Evolutionary conservation across 1,284 basidiomycete species (phyloP).

Genomic region (Pulchroboletus neoregius): DNA sequence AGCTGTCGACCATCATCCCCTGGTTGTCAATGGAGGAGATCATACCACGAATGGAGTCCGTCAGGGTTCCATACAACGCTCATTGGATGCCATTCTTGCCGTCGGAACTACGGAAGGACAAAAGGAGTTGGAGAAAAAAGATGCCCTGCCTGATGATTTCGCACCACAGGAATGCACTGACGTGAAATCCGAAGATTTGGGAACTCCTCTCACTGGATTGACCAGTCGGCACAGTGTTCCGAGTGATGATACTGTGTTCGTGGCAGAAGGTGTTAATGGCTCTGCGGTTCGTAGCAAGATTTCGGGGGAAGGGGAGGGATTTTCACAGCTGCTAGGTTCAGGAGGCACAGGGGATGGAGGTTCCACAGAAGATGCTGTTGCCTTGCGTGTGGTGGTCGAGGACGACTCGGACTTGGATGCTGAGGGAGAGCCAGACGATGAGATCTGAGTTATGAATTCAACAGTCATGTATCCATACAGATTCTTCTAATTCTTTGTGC

Average conservation of each 20-base stretch:
- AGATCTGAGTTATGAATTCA: constrained; percentile 24
- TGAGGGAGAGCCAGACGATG: constrained; percentile 39
- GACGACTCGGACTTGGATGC: constrained; percentile 37
- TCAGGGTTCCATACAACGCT: constrained; percentile 4
- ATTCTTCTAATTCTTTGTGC: constrained; percentile 20
- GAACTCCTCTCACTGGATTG: constrained; percentile 49
- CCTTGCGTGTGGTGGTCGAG: constrained; percentile 16
- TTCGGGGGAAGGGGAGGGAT: constrained; percentile 18
- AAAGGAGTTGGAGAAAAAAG: constrained; percentile 1
- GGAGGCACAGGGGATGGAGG: background rate
- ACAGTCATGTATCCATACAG: constrained; percentile 23
- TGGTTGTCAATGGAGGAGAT: constrained; percentile 18
- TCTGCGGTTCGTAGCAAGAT: constrained; percentile 22
- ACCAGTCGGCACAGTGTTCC: constrained; percentile 52
- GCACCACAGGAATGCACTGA: constrained; percentile 21
- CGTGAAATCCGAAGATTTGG: constrained; percentile 49
- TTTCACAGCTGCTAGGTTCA: background rate
- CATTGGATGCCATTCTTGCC: constrained; percentile 1
- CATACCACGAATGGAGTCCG: constrained; percentile 20
- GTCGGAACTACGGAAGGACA: constrained; percentile 2
- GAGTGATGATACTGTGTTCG: constrained; percentile 51
- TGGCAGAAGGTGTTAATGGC: constrained; percentile 15
- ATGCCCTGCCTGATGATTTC: constrained; percentile 3
- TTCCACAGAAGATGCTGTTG: constrained; percentile 2
- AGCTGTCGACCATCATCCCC: background rate